These are phyloP conservation scores for Penicillium verrucosum DNA, from an alignment of 2,329 filamentous ascomycete species.

Conservation along the genomic window DNA sequence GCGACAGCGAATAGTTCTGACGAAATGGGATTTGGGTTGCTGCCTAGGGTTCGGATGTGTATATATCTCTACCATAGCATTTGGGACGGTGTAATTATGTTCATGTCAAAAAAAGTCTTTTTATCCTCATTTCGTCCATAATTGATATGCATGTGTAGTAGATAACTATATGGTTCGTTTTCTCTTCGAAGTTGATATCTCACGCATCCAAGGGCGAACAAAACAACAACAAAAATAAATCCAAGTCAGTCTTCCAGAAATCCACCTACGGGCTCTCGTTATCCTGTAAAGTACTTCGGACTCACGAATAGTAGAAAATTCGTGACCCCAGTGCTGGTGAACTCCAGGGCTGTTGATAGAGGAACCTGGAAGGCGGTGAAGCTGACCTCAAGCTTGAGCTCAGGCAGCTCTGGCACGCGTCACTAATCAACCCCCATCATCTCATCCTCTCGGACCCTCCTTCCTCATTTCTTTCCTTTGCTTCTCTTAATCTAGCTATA, in stretches of 20 bases:
- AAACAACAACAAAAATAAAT: neutral
- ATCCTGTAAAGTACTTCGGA: neutral
- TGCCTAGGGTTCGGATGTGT: conserved; percentile 10
- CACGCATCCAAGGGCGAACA: neutral
- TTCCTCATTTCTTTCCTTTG: conserved; percentile 3
- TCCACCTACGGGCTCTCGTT: too few species aligned
- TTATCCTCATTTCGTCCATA: neutral
- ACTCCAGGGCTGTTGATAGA: neutral
- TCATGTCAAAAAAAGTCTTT: conserved; percentile 8
- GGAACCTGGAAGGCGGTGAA: conserved; percentile 33
- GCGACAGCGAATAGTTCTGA: conserved; percentile 21
- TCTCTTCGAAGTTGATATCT: neutral
- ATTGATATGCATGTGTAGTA: neutral
- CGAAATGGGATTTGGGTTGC: neutral
- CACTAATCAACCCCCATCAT: conserved; percentile 23
- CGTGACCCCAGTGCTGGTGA: neutral
- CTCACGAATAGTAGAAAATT: neutral
- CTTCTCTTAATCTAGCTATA: conserved; percentile 9
- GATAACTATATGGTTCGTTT: neutral
- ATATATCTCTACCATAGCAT: conserved; percentile 19
- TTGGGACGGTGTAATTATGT: conserved; percentile 11
- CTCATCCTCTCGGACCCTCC: conserved; percentile 14
- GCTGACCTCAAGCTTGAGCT: conserved; percentile 37
- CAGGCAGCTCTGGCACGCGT: conserved; percentile 40
- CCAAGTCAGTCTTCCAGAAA: too few species aligned